Conservation (phyloP, 495 filamentous ascomycete species). For the Chaetomium cochliodes region DNA sequence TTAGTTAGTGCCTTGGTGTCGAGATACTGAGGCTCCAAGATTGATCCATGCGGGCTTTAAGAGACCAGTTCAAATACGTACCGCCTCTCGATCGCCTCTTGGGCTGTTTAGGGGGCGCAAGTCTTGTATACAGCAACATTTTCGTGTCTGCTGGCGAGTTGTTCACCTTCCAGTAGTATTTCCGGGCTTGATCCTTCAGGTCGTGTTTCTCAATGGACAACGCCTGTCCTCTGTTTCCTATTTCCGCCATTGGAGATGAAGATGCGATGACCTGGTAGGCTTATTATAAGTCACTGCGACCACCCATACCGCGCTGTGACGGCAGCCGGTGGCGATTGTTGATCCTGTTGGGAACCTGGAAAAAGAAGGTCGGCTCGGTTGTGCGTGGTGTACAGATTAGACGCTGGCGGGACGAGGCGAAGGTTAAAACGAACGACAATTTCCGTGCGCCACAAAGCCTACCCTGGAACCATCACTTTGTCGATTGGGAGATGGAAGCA, state of each 20-base stretch:
- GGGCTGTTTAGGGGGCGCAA: slow-evolving; percentile 58
- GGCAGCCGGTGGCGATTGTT: background rate
- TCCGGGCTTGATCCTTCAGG: background rate
- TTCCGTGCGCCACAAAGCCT: background rate
- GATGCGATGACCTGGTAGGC: background rate
- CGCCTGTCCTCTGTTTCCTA: slow-evolving; percentile 1
- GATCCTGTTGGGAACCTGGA: background rate
- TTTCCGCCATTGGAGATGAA: slow-evolving; percentile 2
- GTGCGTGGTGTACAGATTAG: no score
- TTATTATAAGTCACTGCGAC: background rate
- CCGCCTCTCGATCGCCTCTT: slow-evolving; percentile 62
- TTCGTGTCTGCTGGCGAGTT: background rate
- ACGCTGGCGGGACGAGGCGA: background rate
- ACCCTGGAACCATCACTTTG: background rate
- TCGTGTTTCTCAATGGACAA: slow-evolving; percentile 1
- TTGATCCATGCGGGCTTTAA: no score
- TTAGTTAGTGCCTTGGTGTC: slow-evolving; percentile 7
- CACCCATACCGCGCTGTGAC: background rate
- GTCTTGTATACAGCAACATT: slow-evolving; percentile 60
- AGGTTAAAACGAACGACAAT: slow-evolving; percentile 9
- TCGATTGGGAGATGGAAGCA: background rate
- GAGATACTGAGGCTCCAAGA: background rate
- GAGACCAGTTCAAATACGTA: slow-evolving; percentile 38
- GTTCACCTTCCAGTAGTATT: background rate
- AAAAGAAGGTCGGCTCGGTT: background rate